Evolutionary conservation across 805 yeast species (phyloP).

Genomic region (Candida adriatica): DNA sequence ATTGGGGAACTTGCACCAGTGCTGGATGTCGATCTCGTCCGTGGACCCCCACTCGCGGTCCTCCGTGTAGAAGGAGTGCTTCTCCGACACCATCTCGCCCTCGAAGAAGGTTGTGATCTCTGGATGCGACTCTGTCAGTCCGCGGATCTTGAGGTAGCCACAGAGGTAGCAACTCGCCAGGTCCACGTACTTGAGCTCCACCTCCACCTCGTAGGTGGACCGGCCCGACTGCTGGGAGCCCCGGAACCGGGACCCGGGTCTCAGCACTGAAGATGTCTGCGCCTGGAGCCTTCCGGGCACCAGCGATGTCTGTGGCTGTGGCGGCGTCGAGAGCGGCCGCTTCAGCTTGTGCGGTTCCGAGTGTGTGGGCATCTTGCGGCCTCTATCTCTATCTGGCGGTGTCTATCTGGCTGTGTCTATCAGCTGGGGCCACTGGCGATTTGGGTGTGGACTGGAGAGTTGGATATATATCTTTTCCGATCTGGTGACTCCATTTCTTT

Average conservation of each 20-base stretch:
- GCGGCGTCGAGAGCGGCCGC: too few relatives aligned
- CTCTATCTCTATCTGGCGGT: too few relatives aligned
- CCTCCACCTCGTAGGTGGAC: constrained; percentile 57
- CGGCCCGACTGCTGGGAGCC: constrained; percentile 71
- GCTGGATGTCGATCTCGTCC: constrained; percentile 55
- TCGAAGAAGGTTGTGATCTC: constrained; percentile 71
- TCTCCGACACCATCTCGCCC: constrained; percentile 55
- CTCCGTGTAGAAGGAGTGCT: constrained; percentile 36
- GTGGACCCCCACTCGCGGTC: constrained; percentile 46
- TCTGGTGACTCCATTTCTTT: too few relatives aligned
- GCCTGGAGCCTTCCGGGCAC: too few relatives aligned
- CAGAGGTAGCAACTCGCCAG: constrained; percentile 39
- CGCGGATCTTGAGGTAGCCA: constrained; percentile 64
- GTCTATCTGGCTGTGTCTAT: too few relatives aligned
- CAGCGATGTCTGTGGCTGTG: too few relatives aligned
- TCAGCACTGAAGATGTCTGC: constrained; percentile 35
- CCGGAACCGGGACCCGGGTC: constrained; percentile 53
- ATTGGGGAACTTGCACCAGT: constrained; percentile 55
- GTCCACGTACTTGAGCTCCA: constrained; percentile 67
- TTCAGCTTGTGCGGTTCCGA: too few relatives aligned
- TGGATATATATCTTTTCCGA: too few relatives aligned
- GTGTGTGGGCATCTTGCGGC: too few relatives aligned
- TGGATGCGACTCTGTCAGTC: constrained; percentile 60
- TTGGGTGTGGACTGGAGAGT: too few relatives aligned
- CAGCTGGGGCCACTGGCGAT: too few relatives aligned